A percentile compares a stretch with the other conserved stretches of the same genome.
phyloP scores from a whole-genome alignment of 768 basidiomycete species.

The Boletus rex-veris region DNA sequence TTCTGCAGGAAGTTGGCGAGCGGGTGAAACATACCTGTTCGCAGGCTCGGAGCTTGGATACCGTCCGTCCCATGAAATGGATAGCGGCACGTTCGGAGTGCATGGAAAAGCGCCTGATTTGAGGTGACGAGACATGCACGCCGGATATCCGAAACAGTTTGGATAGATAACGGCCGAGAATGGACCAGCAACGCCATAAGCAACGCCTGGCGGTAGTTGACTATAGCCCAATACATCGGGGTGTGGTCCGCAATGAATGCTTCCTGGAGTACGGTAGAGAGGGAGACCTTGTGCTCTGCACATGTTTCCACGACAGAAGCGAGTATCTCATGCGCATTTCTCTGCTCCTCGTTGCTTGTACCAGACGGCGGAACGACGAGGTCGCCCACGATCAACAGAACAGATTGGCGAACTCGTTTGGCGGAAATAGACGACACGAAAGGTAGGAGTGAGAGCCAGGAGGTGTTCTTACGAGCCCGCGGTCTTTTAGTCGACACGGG shows the following conservation, averaged over 20 bases:
- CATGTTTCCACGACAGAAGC: conserved; percentile 62
- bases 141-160: conserved; percentile 58
- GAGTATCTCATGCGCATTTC: conserved; percentile 40
- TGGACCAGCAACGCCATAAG: conserved; percentile 52
- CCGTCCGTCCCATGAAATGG: conserved; percentile 25
- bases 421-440: conserved; percentile 28
- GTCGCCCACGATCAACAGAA: conserved; percentile 51
- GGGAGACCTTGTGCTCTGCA: conserved; percentile 43
- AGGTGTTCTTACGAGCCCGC: conserved; percentile 5
- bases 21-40: conserved; percentile 24
- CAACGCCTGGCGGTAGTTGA: conserved; percentile 36
- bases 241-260: conserved; percentile 21
- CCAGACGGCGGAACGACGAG: conserved; percentile 33
- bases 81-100: conserved; percentile 19
- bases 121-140: conserved; percentile 52
- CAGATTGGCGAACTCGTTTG: conserved; percentile 49
- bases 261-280: conserved; percentile 29
- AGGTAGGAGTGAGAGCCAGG: conserved; percentile 31
- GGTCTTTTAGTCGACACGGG: not conserved
- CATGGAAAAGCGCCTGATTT: conserved; percentile 29
- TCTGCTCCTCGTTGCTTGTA: not conserved
- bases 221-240: conserved; percentile 31
- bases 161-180: conserved; percentile 39
- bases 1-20: not conserved
- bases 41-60: conserved; percentile 11